Base-by-base conservation (phyloP, 2,329 filamentous ascomycete genomes). In the Penicillium hordei region DNA sequence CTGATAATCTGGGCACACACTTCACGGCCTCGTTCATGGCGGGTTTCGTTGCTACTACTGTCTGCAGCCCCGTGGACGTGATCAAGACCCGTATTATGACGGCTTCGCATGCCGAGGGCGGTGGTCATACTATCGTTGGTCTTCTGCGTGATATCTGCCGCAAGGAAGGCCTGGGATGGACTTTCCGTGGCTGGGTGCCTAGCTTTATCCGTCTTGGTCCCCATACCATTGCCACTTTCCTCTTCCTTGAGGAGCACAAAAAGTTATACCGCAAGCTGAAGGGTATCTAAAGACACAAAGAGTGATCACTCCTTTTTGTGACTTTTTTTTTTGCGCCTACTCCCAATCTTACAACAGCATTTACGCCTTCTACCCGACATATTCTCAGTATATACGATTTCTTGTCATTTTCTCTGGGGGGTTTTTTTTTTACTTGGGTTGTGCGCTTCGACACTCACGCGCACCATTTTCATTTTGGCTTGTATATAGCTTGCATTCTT, bases 171-270 rank as follows among this genome's bases (percentile, higher is more conserved):
- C 72, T 85, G 34, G 73, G 78, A 5, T 88, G 86, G 86, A 83
- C 85, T 76, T 88, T 87, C 76, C 81, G 84, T 63, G 86, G 86
- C 27, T 88, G 85, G 85, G 82, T 86, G 17, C 86, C 86, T 19
- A 87, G 85, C 70, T 88, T 88, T 64, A 85, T 88, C 56, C 79
- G 86, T 8, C 72, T 88, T 21, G 86, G 86, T 2, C 86, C 86
- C 27, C 86, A 88, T 70, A 88, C 86, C 0, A 83, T 88, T 60
- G 82, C 83, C 33, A 88, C 86, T 0, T 88, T 88, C 66, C 63
- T 88, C 59, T 88, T 88, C 71, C 75, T 88, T 65, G 86, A 88
- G 66, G 84, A 88, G 71, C 86, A 88, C 67, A 88, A 88, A 76
- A 86, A 85, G 75, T 71, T 86, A 5, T 88, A 86, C 69, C 75